Percentiles rank a stretch among this genome's conserved stretches.
Conservation (phyloP, 2,329 filamentous ascomycete species). For the Colletotrichum sansevieriae region DNA sequence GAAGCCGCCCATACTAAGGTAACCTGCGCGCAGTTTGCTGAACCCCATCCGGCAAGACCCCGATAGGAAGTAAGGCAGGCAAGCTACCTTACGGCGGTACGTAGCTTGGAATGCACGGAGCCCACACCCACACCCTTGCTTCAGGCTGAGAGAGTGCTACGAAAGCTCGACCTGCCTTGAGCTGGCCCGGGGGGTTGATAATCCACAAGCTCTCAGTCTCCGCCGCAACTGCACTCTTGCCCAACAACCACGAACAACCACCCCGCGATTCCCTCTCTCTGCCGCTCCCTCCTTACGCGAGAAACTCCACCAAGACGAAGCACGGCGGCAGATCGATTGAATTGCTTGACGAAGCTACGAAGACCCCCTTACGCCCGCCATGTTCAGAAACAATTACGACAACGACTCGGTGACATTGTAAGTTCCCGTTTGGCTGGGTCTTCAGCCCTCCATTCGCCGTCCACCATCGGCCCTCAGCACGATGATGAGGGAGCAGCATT, state of each 20-base stretch:
- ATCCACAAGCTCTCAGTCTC: slow-evolving; percentile 37
- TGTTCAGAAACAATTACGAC: slow-evolving; percentile 99
- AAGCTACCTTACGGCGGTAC: slow-evolving; percentile 22
- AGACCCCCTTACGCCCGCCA: slow-evolving; percentile 54
- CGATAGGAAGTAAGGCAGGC: neutral
- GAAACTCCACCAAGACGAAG: slow-evolving; percentile 16
- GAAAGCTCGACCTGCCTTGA: slow-evolving; percentile 50
- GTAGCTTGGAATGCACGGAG: slow-evolving; percentile 39
- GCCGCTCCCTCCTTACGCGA: slow-evolving; percentile 6
- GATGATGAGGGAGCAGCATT: neutral
- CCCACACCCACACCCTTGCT: slow-evolving; percentile 39
- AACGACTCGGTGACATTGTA: slow-evolving; percentile 99
- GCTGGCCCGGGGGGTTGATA: slow-evolving; percentile 38
- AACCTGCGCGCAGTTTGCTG: neutral
- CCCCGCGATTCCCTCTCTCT: slow-evolving; percentile 29
- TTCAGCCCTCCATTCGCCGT: slow-evolving; percentile 19
- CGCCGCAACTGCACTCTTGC: slow-evolving; percentile 30
- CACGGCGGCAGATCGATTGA: slow-evolving; percentile 10
- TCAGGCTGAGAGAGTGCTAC: slow-evolving; percentile 45
- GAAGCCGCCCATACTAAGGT: slow-evolving; percentile 1
- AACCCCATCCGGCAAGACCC: slow-evolving; percentile 28
- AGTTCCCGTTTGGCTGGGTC: slow-evolving; percentile 53
- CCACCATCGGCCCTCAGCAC: neutral
- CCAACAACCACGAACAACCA: slow-evolving; percentile 38
- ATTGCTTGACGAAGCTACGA: slow-evolving; percentile 42